These are phyloP conservation scores for Mortierella sp. DNA, from an alignment of 371 early-diverging fungal species.

Conservation along the genomic window DNA sequence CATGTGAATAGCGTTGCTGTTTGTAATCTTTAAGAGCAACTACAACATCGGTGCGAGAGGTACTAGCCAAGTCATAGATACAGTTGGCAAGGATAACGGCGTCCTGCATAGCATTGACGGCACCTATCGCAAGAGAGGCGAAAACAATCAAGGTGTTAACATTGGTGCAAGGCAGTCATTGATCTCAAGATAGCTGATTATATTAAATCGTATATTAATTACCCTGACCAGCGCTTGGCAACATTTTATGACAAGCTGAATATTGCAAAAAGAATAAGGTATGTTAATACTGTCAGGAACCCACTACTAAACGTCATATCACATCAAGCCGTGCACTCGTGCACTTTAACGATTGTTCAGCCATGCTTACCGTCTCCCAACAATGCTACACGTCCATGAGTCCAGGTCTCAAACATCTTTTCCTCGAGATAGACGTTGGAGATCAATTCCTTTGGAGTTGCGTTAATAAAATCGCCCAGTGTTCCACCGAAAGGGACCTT, in stretches of 20 bases:
- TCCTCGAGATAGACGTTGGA: constrained; percentile 35
- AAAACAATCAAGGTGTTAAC: not conserved
- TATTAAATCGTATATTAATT: not conserved
- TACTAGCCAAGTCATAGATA: constrained; percentile 16
- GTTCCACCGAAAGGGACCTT: constrained; percentile 17
- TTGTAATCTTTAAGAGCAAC: constrained; percentile 19
- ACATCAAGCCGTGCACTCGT: not conserved
- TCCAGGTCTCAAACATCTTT: constrained; percentile 31
- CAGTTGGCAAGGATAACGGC: constrained; percentile 24
- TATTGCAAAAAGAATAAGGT: not conserved
- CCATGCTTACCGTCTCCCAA: constrained; percentile 20
- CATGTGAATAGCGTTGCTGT: constrained; percentile 11
- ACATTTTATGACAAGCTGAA: constrained; percentile 32
- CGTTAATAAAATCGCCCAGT: constrained; percentile 15
- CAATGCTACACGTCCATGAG: constrained; percentile 8
- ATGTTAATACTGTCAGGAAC: not conserved
- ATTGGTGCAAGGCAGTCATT: not conserved
- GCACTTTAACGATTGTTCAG: not conserved
- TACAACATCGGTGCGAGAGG: constrained; percentile 1
- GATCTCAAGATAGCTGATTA: too few relatives aligned
- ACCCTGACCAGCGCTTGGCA: constrained; percentile 37
- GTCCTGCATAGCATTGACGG: constrained; percentile 30
- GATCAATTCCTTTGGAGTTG: constrained; percentile 20
- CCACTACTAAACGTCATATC: too few relatives aligned
- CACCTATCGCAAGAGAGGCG: constrained; percentile 11